Conservation (phyloP, 2,329 filamentous ascomycete species). For the Penicillium olsonii region DNA sequence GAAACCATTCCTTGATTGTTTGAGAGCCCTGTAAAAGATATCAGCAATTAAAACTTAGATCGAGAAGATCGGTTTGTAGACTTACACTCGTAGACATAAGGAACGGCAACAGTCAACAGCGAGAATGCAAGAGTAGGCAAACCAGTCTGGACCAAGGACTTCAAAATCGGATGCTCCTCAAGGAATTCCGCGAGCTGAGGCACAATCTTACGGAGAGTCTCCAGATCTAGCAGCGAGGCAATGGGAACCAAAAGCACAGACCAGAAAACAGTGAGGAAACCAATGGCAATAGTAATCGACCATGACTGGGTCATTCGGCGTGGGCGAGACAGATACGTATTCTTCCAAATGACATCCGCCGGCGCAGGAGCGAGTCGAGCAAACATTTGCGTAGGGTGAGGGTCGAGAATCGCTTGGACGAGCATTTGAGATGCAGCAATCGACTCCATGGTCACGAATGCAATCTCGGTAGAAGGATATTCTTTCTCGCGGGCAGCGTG, state of each 20-base stretch:
- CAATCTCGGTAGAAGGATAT: slow-evolving; percentile 76
- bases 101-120: slow-evolving; percentile 83
- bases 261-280: slow-evolving; percentile 83
- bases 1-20: slow-evolving; percentile 94
- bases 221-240: slow-evolving; percentile 76
- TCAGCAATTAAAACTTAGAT: slow-evolving; percentile 11
- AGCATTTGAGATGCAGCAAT: slow-evolving; percentile 93
- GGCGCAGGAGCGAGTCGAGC: slow-evolving; percentile 86
- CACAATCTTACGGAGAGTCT: slow-evolving; percentile 72
- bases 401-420: slow-evolving; percentile 90
- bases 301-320: slow-evolving; percentile 77
- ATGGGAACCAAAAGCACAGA: slow-evolving; percentile 77
- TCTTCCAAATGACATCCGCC: slow-evolving; percentile 90
- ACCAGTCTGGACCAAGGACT: slow-evolving; percentile 81
- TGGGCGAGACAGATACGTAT: slow-evolving; percentile 79
- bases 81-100: slow-evolving; percentile 88
- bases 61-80: slow-evolving; percentile 2
- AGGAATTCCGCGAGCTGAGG: slow-evolving; percentile 70
- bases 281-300: slow-evolving; percentile 80
- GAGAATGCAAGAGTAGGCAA: slow-evolving; percentile 84
- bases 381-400: slow-evolving; percentile 79
- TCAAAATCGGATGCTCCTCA: slow-evolving; percentile 66
- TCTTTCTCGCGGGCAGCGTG: slow-evolving; percentile 68
- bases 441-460: slow-evolving; percentile 97
- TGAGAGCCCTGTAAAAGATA: slow-evolving; percentile 61